Percentiles rank a stretch among this genome's conserved stretches.
Conservation (phyloP, 306 rosid species). For the Vicia sativa region DNA sequence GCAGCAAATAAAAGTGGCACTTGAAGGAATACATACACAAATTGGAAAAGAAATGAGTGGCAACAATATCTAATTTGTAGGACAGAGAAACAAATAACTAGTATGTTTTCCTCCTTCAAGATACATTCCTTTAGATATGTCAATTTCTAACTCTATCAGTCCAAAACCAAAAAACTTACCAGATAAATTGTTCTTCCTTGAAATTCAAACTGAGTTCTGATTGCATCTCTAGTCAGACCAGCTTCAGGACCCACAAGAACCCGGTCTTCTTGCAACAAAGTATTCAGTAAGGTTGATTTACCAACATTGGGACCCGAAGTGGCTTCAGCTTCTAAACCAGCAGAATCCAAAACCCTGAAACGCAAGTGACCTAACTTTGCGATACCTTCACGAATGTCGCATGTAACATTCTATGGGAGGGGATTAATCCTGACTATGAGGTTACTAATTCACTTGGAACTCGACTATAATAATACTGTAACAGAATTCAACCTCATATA, state of each 20-base stretch:
- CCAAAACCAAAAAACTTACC: constrained; percentile 47
- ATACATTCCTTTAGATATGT: constrained; percentile 27
- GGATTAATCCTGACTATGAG: too few species aligned
- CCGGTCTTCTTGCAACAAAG: constrained; percentile 89
- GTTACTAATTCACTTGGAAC: too few species aligned
- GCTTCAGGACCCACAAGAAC: constrained; percentile 98
- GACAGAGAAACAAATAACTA: constrained; percentile 16
- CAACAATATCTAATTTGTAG: constrained; percentile 26
- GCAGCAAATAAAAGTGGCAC: background rate
- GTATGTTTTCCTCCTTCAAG: constrained; percentile 29
- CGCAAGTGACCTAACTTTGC: constrained; percentile 89
- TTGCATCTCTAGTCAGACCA: constrained; percentile 93
- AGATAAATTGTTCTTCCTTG: constrained; percentile 84
- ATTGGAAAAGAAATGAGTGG: background rate
- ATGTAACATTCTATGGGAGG: too few species aligned
- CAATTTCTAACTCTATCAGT: constrained; percentile 15
- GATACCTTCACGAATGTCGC: constrained; percentile 87
- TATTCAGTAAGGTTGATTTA: constrained; percentile 86
- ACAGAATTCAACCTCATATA: too few species aligned
- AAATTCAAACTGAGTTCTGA: constrained; percentile 88
- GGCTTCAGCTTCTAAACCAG: constrained; percentile 83
- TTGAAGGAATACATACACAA: background rate
- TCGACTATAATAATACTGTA: too few species aligned
- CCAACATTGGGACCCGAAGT: constrained; percentile 90
- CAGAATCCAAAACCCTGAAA: constrained; percentile 87